Percentiles rank a stretch among this genome's conserved stretches.
Evolutionary conservation across 345 rosid species (phyloP).

Genomic region (Raphanus raphanistrum): DNA sequence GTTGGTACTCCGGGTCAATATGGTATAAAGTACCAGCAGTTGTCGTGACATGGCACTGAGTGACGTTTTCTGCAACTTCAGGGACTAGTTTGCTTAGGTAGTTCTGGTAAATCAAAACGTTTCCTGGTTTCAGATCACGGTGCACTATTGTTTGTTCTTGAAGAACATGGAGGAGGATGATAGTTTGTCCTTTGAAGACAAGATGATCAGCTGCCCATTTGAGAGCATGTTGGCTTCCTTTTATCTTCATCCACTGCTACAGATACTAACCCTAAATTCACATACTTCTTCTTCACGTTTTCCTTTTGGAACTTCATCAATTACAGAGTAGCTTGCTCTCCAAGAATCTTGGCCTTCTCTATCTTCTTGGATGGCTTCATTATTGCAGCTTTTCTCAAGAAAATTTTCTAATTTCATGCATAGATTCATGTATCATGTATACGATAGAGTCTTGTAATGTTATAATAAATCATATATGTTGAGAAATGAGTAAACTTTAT

Average conservation of each 20-base stretch:
- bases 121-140: constrained; percentile 92
- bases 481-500: background rate
- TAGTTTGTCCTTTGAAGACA: constrained; percentile 59
- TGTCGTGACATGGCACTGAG: constrained; percentile 69
- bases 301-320: constrained; percentile 33
- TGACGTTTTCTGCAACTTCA: constrained; percentile 67
- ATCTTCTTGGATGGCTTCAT: too few relatives aligned
- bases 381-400: too few relatives aligned
- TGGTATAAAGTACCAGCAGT: constrained; percentile 90
- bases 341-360: too few relatives aligned
- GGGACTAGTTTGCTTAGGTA: constrained; percentile 88
- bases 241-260: constrained; percentile 79
- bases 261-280: constrained; percentile 56
- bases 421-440: background rate
- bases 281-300: constrained; percentile 44
- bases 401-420: too few relatives aligned
- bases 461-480: background rate
- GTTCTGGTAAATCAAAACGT: constrained; percentile 79
- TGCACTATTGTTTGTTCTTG: constrained; percentile 92
- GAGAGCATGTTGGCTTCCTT: constrained; percentile 75
- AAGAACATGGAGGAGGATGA: constrained; percentile 68
- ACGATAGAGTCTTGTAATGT: background rate
- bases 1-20: constrained; percentile 96
- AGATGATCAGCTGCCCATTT: constrained; percentile 82
- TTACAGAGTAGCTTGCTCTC: constrained; percentile 5